Conservation (phyloP, 2,329 filamentous ascomycete genomes). For the Fusarium luffae region DNA sequence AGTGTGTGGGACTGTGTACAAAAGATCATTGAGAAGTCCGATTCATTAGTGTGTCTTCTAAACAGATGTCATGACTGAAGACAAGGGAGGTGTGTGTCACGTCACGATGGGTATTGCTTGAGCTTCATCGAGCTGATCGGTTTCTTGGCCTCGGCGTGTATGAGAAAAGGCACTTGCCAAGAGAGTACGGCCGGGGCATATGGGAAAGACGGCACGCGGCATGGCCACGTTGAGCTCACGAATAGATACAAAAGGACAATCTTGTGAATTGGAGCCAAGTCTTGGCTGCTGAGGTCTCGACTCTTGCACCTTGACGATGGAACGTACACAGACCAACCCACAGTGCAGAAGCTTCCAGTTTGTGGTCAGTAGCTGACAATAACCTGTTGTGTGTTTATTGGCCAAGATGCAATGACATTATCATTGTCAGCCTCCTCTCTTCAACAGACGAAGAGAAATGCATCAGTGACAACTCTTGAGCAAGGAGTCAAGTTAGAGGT, state of each 20-base stretch:
- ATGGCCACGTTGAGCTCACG: slow-evolving; percentile 29
- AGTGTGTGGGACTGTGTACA: background rate
- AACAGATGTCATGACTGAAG: background rate
- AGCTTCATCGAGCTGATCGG: slow-evolving; percentile 9
- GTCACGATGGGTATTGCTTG: background rate
- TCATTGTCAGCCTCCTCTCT: slow-evolving; percentile 10
- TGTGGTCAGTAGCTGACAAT: background rate
- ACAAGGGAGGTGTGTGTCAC: background rate
- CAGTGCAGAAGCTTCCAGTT: background rate
- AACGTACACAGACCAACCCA: background rate
- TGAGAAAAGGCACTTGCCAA: slow-evolving; percentile 32
- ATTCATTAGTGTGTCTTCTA: background rate
- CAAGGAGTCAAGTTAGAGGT: slow-evolving; percentile 4
- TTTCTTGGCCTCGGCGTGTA: slow-evolving; percentile 22
- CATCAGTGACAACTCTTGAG: slow-evolving; percentile 32
- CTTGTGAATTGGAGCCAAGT: slow-evolving; percentile 43
- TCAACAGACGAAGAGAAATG: slow-evolving; percentile 24
- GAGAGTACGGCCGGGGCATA: slow-evolving; percentile 32
- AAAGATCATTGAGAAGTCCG: background rate
- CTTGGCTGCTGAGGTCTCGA: slow-evolving; percentile 46
- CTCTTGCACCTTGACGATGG: slow-evolving; percentile 28
- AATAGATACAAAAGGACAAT: slow-evolving; percentile 9
- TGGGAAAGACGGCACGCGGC: slow-evolving; percentile 42
- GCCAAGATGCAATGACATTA: slow-evolving; percentile 24
- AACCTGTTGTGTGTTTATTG: background rate